Base-by-base conservation (phyloP, 441 rosid genomes). In the Corymbia citriodora region DNA sequence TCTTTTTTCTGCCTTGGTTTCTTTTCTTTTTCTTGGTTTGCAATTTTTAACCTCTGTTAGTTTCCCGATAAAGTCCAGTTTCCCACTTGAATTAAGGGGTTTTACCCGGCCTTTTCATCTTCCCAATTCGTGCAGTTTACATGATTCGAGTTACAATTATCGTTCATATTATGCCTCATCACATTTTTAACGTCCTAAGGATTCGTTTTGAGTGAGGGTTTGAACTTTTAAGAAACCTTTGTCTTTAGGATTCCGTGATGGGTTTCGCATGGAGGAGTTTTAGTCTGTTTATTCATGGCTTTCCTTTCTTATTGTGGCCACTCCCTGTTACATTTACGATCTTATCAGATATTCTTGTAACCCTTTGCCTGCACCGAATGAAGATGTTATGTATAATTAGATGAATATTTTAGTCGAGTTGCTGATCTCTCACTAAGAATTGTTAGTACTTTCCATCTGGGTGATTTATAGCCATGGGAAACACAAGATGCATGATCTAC, bases 381-480 rank as follows among this genome's bases (percentile, higher is more conserved):
- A 55, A 3, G 25, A 55, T 55, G 0, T 3, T 55, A 55, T 55
- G 21, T 55, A 55, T 8, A 55, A 55, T 55, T 55, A 55, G 61
- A 55, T 55, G 61, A 21, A 21, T 11, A 55, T 21, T 21, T 55
- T 3, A 55, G 9, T 21, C 25, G 0, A 21, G 27, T 1, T 55
- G 61, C 0, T 55, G 27, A 55, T 55, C 27, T 55, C 61, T 55
- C 21, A 55, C 61, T 55, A 55, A 55, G 61, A 55, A 9, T 55
- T 9, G 12, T 55, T 55, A 55, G 23, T 0, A 55, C 27, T 55
- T 55, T 21, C 21, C 9, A 11, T 0, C 61, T 21, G 9, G 61
- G 61, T 55, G 61, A 55, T 55, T 55, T 55, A 21, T 55, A 55
- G 21, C 61, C 61, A 0, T 21, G 61, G 27, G 61, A 55, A 55